A percentile compares a stretch with the other conserved stretches of the same genome.
Conservation (phyloP, 208 protist genomes). For the Trypanosoma scelopori region DNA sequence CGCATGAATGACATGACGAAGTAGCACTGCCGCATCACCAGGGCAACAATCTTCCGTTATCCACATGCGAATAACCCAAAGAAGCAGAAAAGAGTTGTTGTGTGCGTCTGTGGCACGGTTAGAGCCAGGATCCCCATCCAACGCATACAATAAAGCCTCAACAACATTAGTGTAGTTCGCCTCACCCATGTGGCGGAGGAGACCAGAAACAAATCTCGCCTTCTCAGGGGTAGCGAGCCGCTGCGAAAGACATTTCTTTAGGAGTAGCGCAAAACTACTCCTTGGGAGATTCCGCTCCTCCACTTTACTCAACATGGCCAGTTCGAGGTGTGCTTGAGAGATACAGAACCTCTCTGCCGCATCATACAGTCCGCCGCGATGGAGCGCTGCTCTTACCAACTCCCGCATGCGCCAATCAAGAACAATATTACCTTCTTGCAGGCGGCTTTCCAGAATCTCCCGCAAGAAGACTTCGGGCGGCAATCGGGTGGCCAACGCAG, state of each 20-base stretch:
- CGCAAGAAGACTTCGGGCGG: constrained; percentile 6
- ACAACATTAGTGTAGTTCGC: neutral
- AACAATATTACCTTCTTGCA: neutral
- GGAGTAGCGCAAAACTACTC: neutral
- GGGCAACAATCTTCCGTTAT: constrained; percentile 10
- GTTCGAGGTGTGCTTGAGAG: constrained; percentile 15
- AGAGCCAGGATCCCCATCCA: neutral
- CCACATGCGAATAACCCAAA: constrained; percentile 13
- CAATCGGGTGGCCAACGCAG: constrained; percentile 13
- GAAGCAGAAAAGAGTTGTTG: neutral
- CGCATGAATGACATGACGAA: constrained; percentile 5
- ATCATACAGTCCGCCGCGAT: constrained; percentile 12
- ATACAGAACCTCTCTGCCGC: constrained; percentile 15
- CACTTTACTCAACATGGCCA: neutral
- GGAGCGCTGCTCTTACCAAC: constrained; percentile 11
- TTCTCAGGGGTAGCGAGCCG: neutral
- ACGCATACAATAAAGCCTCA: neutral
- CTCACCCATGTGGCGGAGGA: constrained; percentile 7
- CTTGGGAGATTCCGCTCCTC: neutral
- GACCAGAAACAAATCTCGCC: constrained; percentile 8
- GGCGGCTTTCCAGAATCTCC: constrained; percentile 22
- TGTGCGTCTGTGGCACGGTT: neutral
- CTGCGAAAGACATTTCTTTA: constrained; percentile 12
- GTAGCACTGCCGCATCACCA: constrained; percentile 23
- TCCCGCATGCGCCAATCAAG: constrained; percentile 9